Conservation (phyloP, 495 filamentous ascomycete species). For the Hyaloscypha bicolor region DNA sequence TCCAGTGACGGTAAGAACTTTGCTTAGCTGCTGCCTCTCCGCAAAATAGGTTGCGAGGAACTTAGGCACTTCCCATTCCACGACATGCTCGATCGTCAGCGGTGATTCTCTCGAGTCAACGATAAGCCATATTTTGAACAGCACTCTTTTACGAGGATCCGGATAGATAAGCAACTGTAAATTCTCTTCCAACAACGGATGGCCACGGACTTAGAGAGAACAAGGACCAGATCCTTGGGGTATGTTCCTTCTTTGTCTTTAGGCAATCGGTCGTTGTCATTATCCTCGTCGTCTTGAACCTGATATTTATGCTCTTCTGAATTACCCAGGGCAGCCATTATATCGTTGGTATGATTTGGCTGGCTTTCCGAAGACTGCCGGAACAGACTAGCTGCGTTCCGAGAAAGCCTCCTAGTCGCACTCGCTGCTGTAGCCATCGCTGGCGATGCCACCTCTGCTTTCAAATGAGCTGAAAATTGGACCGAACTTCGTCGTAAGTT, state of each 20-base stretch:
- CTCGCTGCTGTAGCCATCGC: background rate
- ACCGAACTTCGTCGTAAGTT: background rate
- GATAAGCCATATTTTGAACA: constrained; percentile 13
- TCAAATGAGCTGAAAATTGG: background rate
- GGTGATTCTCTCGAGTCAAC: background rate
- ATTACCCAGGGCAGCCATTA: no score
- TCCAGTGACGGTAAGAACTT: constrained; percentile 16
- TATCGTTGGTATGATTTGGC: no score
- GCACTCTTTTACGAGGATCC: background rate
- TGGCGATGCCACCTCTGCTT: background rate
- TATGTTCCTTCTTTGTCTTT: background rate
- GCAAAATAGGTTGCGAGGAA: background rate
- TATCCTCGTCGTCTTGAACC: background rate
- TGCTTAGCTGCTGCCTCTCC: background rate
- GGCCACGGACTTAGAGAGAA: background rate
- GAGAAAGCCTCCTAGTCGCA: background rate
- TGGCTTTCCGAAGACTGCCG: background rate
- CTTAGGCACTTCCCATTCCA: constrained; percentile 9
- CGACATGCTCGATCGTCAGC: background rate
- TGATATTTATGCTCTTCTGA: background rate
- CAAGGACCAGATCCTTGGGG: background rate
- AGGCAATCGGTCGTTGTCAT: background rate
- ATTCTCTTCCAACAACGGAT: background rate
- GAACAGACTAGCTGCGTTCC: background rate
- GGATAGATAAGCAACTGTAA: background rate